Conservation (phyloP, 176 grass and related monocot species). For the Oryza coarctata region DNA sequence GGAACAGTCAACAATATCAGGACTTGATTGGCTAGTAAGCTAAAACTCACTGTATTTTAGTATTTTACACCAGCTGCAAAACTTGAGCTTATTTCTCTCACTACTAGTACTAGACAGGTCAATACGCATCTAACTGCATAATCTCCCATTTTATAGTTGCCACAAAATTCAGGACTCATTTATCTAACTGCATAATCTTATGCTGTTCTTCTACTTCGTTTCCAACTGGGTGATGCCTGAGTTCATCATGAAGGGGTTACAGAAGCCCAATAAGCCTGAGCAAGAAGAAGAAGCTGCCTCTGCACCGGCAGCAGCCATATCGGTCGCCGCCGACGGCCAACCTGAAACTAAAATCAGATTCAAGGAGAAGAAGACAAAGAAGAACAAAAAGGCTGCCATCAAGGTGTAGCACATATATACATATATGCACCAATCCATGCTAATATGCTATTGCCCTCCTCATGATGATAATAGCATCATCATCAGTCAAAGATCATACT, state of each 20-base stretch:
- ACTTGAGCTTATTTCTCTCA: neutral
- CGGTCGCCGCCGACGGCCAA: neutral
- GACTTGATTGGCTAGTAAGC: neutral
- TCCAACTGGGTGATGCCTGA: conserved; percentile 53
- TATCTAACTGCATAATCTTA: conserved; percentile 13
- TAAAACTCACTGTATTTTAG: neutral
- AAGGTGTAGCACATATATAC: neutral
- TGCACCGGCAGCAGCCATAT: conserved; percentile 7
- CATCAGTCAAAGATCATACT: neutral
- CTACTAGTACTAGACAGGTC: no score
- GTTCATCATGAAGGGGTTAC: conserved; percentile 37
- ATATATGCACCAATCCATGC: neutral
- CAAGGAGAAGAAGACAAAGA: conserved; percentile 38
- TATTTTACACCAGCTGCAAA: neutral
- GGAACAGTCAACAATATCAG: neutral
- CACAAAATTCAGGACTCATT: neutral
- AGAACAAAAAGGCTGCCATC: conserved; percentile 21
- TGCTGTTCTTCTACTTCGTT: conserved; percentile 53
- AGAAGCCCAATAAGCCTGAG: neutral
- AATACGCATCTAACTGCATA: neutral
- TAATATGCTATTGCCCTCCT: neutral
- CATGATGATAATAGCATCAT: neutral
- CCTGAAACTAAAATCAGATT: neutral
- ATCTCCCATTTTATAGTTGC: neutral
- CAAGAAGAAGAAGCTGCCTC: neutral